Conservation (phyloP, 2,329 filamentous ascomycete species). For the Dothideomycetidae sp. region DNA sequence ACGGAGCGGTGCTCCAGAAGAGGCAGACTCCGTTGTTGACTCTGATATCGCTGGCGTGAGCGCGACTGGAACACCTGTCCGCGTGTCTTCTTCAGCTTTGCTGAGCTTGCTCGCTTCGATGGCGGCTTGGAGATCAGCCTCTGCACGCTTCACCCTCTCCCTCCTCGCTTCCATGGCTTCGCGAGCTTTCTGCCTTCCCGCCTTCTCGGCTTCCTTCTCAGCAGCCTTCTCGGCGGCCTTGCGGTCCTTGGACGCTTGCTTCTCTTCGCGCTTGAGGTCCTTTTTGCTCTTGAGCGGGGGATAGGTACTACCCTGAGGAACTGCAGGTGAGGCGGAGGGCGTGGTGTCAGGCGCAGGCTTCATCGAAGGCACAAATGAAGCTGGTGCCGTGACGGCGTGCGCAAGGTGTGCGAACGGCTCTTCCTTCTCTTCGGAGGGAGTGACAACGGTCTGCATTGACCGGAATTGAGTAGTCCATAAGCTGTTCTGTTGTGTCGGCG, state of each 20-base stretch:
- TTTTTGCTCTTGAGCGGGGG: slow-evolving; percentile 47
- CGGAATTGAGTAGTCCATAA: slow-evolving; percentile 17
- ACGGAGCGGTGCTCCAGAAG: slow-evolving; percentile 16
- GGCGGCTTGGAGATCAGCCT: slow-evolving; percentile 49
- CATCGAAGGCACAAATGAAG: slow-evolving; percentile 12
- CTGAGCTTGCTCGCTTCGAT: slow-evolving; percentile 53
- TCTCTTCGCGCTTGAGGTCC: slow-evolving; percentile 41
- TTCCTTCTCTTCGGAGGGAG: slow-evolving; percentile 29
- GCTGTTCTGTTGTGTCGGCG: slow-evolving; percentile 19
- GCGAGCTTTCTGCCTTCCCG: slow-evolving; percentile 22
- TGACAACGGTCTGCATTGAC: slow-evolving; percentile 23
- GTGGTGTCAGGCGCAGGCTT: slow-evolving; percentile 18
- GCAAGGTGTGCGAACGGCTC: slow-evolving; percentile 45
- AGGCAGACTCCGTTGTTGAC: slow-evolving; percentile 14
- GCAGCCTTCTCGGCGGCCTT: slow-evolving; percentile 29
- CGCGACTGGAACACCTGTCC: slow-evolving; percentile 11
- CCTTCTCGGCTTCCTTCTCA: slow-evolving; percentile 44
- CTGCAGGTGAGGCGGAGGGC: slow-evolving; percentile 24
- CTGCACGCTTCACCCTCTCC: slow-evolving; percentile 42
- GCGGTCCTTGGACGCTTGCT: slow-evolving; percentile 43
- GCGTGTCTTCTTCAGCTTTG: slow-evolving; percentile 37
- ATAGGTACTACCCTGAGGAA: slow-evolving; percentile 14
- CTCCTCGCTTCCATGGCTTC: slow-evolving; percentile 32
- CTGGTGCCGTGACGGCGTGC: slow-evolving; percentile 52
- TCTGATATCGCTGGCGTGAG: slow-evolving; percentile 5